phyloP scores from a whole-genome alignment of 1,139 yeast genomes.

The Pichia cactophila region DNA sequence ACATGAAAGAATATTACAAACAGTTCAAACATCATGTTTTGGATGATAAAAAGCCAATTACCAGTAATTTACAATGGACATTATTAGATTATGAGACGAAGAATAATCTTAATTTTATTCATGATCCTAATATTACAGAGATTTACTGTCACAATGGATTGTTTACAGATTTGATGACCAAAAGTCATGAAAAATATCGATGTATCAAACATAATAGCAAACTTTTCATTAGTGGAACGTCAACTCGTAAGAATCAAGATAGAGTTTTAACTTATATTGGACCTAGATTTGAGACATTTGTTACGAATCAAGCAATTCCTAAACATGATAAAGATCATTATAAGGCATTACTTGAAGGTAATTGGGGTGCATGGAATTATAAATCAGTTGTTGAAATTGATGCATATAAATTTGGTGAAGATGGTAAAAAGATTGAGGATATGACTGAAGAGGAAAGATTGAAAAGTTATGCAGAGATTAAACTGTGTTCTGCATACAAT shows the following conservation, averaged over 20 bases:
- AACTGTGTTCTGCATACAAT: conserved; percentile 4
- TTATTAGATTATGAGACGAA: conserved; percentile 11
- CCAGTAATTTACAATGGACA: conserved; percentile 7
- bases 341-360: conserved; percentile 12
- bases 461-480: conserved; percentile 12
- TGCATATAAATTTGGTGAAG: conserved; percentile 3
- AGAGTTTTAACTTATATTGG: conserved; percentile 13
- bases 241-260: conserved; percentile 10
- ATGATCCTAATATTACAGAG: conserved; percentile 1
- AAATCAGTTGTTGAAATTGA: conserved; percentile 16
- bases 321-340: conserved; percentile 11
- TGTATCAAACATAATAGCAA: conserved; percentile 13
- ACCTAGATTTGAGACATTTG: conserved; percentile 14
- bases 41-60: conserved; percentile 6
- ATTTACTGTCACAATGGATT: conserved; percentile 17
- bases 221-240: conserved; percentile 13
- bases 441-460: not conserved
- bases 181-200: conserved; percentile 10
- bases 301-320: conserved; percentile 4
- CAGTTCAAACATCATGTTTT: not conserved
- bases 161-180: conserved; percentile 11
- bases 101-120: not conserved
- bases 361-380: conserved; percentile 10
- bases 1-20: not conserved
- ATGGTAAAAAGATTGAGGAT: not conserved